Percentiles rank a stretch among this genome's conserved stretches.
These are phyloP conservation scores for Diutina rugosa DNA, from an alignment of 1,139 yeast genomes.

Conservation along the genomic window DNA sequence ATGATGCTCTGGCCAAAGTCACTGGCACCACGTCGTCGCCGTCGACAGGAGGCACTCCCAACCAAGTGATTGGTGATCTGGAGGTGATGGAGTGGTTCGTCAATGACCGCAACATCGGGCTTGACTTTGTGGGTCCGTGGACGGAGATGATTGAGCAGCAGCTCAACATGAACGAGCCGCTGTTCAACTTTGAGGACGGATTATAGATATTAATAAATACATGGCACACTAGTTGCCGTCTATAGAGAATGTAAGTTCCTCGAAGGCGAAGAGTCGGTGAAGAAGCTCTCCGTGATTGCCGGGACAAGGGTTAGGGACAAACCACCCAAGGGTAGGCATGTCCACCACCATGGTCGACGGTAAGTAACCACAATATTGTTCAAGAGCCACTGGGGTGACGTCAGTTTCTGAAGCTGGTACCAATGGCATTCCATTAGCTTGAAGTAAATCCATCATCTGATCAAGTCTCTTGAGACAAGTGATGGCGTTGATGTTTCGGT, in stretches of 20 bases:
- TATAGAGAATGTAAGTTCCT: background rate
- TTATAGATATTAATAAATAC: background rate
- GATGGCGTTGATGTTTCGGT: conserved; percentile 30
- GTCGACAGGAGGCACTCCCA: background rate
- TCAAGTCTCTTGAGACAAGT: background rate
- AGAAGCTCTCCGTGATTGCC: background rate
- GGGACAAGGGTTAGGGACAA: background rate
- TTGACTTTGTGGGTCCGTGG: conserved; percentile 84
- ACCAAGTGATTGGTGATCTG: conserved; percentile 18
- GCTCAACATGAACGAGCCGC: conserved; percentile 17
- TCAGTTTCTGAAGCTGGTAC: background rate
- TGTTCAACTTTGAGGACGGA: conserved; percentile 14
- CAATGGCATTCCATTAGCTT: background rate
- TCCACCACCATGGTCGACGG: background rate
- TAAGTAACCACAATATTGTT: background rate
- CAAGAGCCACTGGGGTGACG: background rate
- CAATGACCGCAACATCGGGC: conserved; percentile 52
- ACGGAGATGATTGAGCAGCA: conserved; percentile 73
- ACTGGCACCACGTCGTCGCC: background rate
- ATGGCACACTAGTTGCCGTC: background rate
- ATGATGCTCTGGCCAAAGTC: background rate
- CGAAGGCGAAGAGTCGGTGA: background rate
- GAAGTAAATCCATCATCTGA: background rate
- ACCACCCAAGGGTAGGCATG: background rate
- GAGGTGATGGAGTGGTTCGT: conserved; percentile 66